Percentiles rank a stretch among this genome's conserved stretches.
Conservation (phyloP, 768 basidiomycete species). For the Russula griseocarnosa region DNA sequence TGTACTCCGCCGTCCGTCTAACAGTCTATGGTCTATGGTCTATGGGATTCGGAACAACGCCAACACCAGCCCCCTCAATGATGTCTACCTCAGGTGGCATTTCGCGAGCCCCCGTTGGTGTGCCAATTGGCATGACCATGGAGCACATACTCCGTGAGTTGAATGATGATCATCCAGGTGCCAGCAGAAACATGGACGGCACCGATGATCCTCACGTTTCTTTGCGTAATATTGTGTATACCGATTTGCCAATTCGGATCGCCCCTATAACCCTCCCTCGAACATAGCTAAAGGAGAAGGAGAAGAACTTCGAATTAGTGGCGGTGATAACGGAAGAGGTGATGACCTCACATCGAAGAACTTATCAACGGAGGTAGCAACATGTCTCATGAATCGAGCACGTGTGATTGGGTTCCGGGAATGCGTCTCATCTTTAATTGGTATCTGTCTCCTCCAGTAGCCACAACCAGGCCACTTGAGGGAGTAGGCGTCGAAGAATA, state of each 20-base stretch:
- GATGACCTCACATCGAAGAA: constrained; percentile 11
- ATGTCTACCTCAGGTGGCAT: neutral
- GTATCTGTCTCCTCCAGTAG: constrained; percentile 11
- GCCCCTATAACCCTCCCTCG: neutral
- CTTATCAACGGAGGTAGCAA: constrained; percentile 1
- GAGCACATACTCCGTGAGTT: constrained; percentile 15
- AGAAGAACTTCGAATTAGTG: neutral
- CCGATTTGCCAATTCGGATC: constrained; percentile 3
- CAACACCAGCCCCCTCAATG: neutral
- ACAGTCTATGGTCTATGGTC: neutral
- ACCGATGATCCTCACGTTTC: constrained; percentile 15
- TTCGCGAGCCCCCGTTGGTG: neutral
- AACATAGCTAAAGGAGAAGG: neutral
- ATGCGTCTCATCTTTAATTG: constrained; percentile 7
- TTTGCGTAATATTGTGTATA: neutral
- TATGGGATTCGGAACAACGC: neutral
- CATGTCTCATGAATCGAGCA: constrained; percentile 14
- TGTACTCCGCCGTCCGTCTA: neutral
- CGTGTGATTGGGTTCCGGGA: constrained; percentile 2
- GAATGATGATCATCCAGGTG: constrained; percentile 18
- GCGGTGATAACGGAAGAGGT: neutral
- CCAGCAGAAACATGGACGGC: constrained; percentile 18
- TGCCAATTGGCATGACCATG: neutral
- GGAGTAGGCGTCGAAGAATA: neutral
- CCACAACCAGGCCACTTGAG: constrained; percentile 11